Evolutionary conservation across 352 stramenopile species (phyloP), one percentile per base, ranked within the genome.

Genomic region (Phytophthora constricta): DNA sequence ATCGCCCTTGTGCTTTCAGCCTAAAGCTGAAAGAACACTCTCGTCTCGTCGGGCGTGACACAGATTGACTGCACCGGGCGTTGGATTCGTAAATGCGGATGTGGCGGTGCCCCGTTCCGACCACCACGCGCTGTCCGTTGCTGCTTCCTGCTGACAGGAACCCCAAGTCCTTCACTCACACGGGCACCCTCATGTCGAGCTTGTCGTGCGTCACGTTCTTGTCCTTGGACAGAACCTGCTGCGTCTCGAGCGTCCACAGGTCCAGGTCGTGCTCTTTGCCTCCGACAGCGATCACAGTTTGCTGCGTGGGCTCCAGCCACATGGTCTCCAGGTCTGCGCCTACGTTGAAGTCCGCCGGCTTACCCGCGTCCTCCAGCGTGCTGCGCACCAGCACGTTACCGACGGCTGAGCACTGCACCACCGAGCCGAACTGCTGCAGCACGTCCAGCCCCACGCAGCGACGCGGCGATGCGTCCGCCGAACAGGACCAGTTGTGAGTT

Each of bases 121-220:
- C 81, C 33, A 95, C 72, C 1, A 92, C 71, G 19, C 85, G 80
- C 58, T 94, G 78, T 53, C 77, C 82, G 47, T 91, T 92, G 62
- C 82, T 93, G 28, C 31, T 82, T 25, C 80, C 87, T 19, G 65
- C 67, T 7, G 76, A 84, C 41, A 93, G 46, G 42, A 93, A 95
- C 0, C 70, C 65, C 23, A 96, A 57, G 50, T 94, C 89, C 26
- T 91, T 93, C 33, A 97, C 83, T 85, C 87, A 97, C 65, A 97
- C 84, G n/a, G 90, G 90, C 52, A 96, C 86, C 17, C 87, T 81
- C 79, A 97, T 91, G 55, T 96, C 82, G 9, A 97, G 75, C 58
- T 92, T 92, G 69, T 97, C 88, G 55, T 95, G 82, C 31, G 82
- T 82, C 14, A 97, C 82, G 70, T 97, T 97, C 73, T 95, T 94